These are phyloP conservation scores for Monilinia laxa DNA, from an alignment of 2,329 filamentous ascomycete genomes.

Conservation along the genomic window DNA sequence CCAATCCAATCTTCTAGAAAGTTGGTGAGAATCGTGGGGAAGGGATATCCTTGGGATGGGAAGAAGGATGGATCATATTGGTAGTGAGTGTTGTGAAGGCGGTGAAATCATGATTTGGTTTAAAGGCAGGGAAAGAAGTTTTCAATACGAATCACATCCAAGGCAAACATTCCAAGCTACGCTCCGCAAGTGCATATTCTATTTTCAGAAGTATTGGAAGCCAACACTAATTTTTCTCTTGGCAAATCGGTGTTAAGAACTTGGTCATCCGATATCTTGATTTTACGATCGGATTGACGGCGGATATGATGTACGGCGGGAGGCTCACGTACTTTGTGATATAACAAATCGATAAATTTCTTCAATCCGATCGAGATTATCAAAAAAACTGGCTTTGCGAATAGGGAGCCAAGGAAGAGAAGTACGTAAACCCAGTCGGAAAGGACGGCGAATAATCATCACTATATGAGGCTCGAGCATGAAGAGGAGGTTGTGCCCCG, in stretches of 20 bases:
- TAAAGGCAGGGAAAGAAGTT: not conserved
- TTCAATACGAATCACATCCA: not conserved
- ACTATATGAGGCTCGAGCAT: not conserved
- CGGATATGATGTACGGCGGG: not conserved
- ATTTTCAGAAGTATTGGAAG: constrained; percentile 8
- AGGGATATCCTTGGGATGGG: constrained; percentile 5
- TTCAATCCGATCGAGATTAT: not conserved
- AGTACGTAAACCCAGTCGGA: not conserved
- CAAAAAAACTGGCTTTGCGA: too few relatives aligned
- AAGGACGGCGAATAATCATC: not conserved
- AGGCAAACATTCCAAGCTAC: not conserved
- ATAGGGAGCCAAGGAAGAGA: not conserved
- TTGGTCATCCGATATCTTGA: not conserved
- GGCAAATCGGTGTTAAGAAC: not conserved
- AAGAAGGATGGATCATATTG: constrained; percentile 1
- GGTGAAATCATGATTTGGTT: not conserved
- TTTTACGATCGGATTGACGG: not conserved
- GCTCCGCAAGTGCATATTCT: not conserved
- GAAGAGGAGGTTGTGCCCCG: not conserved
- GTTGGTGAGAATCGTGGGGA: not conserved
- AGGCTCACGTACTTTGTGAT: not conserved
- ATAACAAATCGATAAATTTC: not conserved
- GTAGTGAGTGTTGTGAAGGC: not conserved
- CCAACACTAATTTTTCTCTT: not conserved
- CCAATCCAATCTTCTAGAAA: constrained; percentile 15